Percentiles rank a stretch among this genome's conserved stretches.
These are phyloP conservation scores for Rosellinia necatrix DNA, from an alignment of 2,329 filamentous ascomycete species.

Conservation along the genomic window DNA sequence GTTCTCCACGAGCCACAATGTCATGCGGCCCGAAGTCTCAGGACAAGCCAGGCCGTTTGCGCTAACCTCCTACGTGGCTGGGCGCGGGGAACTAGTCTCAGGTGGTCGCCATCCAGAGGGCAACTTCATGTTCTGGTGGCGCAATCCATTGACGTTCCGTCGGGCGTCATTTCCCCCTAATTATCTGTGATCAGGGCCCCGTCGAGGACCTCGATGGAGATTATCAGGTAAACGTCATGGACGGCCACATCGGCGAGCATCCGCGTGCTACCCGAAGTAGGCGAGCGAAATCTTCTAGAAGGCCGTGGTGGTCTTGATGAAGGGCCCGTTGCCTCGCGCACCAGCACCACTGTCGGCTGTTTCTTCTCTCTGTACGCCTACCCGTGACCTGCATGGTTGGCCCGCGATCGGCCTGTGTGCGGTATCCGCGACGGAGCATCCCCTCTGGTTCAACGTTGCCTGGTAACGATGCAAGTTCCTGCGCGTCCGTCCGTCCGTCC, in stretches of 20 bases:
- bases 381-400: not conserved
- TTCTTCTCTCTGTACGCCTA: not conserved
- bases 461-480: conserved; percentile 3
- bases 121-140: not conserved
- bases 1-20: too few species aligned
- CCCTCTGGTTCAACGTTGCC: not conserved
- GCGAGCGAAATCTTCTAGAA: conserved; percentile 9
- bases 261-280: not conserved
- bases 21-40: too few species aligned
- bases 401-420: not conserved
- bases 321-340: not conserved
- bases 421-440: not conserved
- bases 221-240: not conserved
- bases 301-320: not conserved
- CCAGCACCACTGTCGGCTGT: not conserved
- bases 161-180: too few species aligned
- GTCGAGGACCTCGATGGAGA: not conserved
- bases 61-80: too few species aligned
- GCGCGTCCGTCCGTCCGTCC: too few species aligned
- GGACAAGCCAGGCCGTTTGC: too few species aligned
- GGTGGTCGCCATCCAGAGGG: too few species aligned
- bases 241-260: not conserved
- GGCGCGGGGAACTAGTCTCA: too few species aligned
- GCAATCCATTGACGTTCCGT: not conserved
- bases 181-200: not conserved